Evolutionary conservation across 1,139 yeast species (phyloP).

Genomic region (Pneumocystis murina): DNA sequence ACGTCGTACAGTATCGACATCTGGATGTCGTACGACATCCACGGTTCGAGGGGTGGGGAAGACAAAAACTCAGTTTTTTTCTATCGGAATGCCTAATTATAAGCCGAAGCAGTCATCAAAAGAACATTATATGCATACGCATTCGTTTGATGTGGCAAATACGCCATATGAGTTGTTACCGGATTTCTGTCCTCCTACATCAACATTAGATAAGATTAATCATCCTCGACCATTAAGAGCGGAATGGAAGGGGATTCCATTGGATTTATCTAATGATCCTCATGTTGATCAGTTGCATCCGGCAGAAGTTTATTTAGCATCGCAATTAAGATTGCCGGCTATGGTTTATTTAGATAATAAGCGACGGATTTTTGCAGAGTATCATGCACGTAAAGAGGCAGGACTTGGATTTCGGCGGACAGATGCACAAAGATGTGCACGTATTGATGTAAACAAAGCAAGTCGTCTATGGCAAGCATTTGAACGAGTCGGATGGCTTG

Average conservation of each 20-base stretch:
- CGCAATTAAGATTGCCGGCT: conserved; percentile 75
- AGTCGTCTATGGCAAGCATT: conserved; percentile 82
- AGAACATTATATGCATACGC: neutral
- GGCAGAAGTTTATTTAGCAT: conserved; percentile 77
- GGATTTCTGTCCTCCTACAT: conserved; percentile 64
- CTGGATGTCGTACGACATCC: too few relatives aligned
- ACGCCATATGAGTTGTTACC: conserved; percentile 13
- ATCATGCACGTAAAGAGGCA: conserved; percentile 57
- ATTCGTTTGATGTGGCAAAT: neutral
- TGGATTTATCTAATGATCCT: conserved; percentile 75
- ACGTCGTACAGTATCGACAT: too few relatives aligned
- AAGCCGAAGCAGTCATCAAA: neutral
- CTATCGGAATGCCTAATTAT: neutral
- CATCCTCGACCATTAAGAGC: conserved; percentile 51
- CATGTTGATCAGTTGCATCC: conserved; percentile 62
- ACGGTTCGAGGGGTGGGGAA: too few relatives aligned
- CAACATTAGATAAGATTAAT: conserved; percentile 50
- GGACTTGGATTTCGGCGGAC: conserved; percentile 87
- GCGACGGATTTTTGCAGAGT: conserved; percentile 76
- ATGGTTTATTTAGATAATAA: conserved; percentile 82
- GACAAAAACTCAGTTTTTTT: neutral
- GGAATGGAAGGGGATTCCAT: conserved; percentile 97
- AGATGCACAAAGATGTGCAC: conserved; percentile 93
- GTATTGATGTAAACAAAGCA: conserved; percentile 94
- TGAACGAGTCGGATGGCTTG: conserved; percentile 91